A percentile compares a stretch with the other conserved stretches of the same genome.
Evolutionary conservation across 2,329 filamentous ascomycete genomes (phyloP).

Genomic region (Teratosphaeria pseudoeucalypti): DNA sequence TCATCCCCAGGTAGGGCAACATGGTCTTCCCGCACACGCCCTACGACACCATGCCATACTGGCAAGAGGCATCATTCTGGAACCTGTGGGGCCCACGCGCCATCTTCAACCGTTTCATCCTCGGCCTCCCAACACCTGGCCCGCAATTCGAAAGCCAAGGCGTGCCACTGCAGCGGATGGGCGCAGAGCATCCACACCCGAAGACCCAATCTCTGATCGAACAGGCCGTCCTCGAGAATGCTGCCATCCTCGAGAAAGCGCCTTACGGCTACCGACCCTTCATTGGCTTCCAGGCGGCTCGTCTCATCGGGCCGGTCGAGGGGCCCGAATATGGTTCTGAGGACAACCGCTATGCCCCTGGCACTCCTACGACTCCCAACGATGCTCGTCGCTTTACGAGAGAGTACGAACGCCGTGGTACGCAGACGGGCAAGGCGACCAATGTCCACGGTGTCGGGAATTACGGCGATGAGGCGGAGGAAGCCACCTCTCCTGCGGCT

Average conservation of each 20-base stretch:
- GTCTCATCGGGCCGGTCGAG: not conserved
- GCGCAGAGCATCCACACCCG: not conserved
- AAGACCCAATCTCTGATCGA: not conserved
- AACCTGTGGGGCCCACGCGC: not conserved
- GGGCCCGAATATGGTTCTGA: not conserved
- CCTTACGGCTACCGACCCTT: not conserved
- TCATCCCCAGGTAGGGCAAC: not conserved
- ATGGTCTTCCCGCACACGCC: not conserved
- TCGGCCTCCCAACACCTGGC: not conserved
- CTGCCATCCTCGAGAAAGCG: not conserved
- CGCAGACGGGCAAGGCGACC: not conserved
- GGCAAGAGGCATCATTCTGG: not conserved
- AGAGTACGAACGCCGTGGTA: not conserved
- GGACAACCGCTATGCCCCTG: not conserved
- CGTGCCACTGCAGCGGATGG: not conserved
- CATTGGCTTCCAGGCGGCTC: not conserved
- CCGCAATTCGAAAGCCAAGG: not conserved
- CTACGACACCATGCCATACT: not conserved
- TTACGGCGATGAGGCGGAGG: not conserved
- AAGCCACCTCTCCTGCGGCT: not conserved
- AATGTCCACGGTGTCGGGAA: not conserved
- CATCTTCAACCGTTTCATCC: not conserved
- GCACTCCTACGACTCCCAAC: not conserved
- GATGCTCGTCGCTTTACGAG: not conserved
- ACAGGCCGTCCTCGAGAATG: not conserved